Percentiles rank a stretch among this genome's conserved stretches.
These are phyloP conservation scores for Phallus indusiatus DNA, from an alignment of 768 basidiomycete genomes.

Conservation along the genomic window DNA sequence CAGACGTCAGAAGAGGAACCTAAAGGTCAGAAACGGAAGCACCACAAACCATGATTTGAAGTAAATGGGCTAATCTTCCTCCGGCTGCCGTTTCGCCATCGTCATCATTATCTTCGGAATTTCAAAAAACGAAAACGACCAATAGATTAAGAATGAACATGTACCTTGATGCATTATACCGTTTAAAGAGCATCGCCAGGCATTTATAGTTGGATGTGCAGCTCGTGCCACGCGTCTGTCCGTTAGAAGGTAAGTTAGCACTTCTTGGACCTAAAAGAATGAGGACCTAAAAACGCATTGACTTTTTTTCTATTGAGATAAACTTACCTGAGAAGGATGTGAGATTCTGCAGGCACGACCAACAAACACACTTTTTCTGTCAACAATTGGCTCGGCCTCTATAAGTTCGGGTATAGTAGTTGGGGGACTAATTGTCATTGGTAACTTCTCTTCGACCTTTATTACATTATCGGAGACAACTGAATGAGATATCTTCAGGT, in stretches of 20 bases:
- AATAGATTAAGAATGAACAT: neutral
- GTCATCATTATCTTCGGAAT: slow-evolving; percentile 74
- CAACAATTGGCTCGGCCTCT: slow-evolving; percentile 71
- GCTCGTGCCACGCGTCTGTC: slow-evolving; percentile 68
- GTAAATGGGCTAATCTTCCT: slow-evolving; percentile 76
- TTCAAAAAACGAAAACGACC: neutral
- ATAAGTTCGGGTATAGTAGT: slow-evolving; percentile 45
- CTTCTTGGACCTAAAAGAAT: slow-evolving; percentile 46
- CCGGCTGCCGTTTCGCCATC: slow-evolving; percentile 94
- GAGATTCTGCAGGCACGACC: slow-evolving; percentile 77
- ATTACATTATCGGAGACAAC: neutral
- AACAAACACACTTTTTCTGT: slow-evolving; percentile 79
- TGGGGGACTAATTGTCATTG: no score
- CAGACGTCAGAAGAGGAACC: neutral
- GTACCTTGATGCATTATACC: slow-evolving; percentile 65
- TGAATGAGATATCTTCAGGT: neutral
- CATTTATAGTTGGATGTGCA: slow-evolving; percentile 72
- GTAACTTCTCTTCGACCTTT: no score
- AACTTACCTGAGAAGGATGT: slow-evolving; percentile 60
- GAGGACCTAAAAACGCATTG: neutral
- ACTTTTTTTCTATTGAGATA: slow-evolving; percentile 17
- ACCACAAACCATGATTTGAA: slow-evolving; percentile 72
- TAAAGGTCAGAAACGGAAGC: neutral
- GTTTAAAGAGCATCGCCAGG: slow-evolving; percentile 69
- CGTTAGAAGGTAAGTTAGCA: slow-evolving; percentile 57